phyloP scores from a whole-genome alignment of 2,329 filamentous ascomycete genomes.

The Apiospora saccharicola region DNA sequence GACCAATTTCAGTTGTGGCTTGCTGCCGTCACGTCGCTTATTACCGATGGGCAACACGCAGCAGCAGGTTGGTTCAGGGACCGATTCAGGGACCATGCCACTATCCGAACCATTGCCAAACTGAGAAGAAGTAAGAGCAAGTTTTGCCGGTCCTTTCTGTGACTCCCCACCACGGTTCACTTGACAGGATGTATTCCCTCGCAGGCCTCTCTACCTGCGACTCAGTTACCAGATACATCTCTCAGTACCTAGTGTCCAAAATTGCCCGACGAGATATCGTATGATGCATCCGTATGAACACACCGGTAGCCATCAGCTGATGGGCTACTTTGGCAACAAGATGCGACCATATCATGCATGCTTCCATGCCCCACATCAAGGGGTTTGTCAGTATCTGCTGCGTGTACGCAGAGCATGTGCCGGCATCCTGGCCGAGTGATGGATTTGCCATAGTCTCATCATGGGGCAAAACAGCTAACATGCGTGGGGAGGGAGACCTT shows the following conservation, averaged over 20 bases:
- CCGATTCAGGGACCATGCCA: neutral
- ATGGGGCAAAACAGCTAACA: neutral
- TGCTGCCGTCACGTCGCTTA: neutral
- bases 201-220: too few relatives aligned
- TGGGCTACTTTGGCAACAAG: neutral
- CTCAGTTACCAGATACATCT: too few relatives aligned
- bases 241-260: too few relatives aligned
- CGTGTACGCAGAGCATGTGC: neutral
- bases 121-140: neutral
- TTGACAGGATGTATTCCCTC: neutral
- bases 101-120: neutral
- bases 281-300: neutral
- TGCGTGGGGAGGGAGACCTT: too few relatives aligned
- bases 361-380: neutral
- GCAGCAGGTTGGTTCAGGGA: neutral
- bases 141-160: neutral
- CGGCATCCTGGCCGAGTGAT: neutral
- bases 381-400: neutral
- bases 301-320: neutral
- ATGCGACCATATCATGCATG: neutral
- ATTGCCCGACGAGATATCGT: neutral
- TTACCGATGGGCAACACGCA: neutral
- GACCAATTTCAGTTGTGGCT: neutral
- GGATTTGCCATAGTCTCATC: neutral
- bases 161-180: neutral